Conservation (phyloP, 2,329 filamentous ascomycete species). For the Phymatotrichopsis omnivora region DNA sequence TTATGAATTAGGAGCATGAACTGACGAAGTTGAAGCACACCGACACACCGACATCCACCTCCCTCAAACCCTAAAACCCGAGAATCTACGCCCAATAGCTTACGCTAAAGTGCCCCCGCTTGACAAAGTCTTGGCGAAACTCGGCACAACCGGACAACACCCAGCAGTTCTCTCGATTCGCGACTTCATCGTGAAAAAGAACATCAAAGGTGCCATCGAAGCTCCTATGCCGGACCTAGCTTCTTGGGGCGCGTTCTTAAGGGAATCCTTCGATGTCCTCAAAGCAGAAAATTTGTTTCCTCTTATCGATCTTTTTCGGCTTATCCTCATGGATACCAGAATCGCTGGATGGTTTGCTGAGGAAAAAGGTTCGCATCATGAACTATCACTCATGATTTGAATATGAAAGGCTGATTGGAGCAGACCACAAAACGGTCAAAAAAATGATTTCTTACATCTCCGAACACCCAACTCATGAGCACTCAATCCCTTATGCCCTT, state of each 20-base stretch:
- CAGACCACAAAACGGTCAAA: slow-evolving; percentile 50
- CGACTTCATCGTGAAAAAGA: slow-evolving; percentile 57
- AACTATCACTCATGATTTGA: slow-evolving; percentile 9
- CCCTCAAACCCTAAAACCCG: slow-evolving; percentile 56
- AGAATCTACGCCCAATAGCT: slow-evolving; percentile 52
- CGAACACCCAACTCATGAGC: slow-evolving; percentile 23
- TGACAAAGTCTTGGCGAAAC: slow-evolving; percentile 68
- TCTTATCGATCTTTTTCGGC: slow-evolving; percentile 72
- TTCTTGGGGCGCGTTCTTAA: slow-evolving; percentile 53
- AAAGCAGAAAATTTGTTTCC: slow-evolving; percentile 62
- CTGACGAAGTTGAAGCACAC: too few relatives aligned
- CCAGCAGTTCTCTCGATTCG: slow-evolving; percentile 54
- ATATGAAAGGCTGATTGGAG: slow-evolving; percentile 2
- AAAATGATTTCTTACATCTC: slow-evolving; percentile 48
- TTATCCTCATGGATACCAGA: slow-evolving; percentile 64
- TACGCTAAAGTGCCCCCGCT: slow-evolving; percentile 74
- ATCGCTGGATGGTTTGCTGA: slow-evolving; percentile 75
- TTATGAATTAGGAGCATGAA: not conserved
- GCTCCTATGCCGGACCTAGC: slow-evolving; percentile 61
- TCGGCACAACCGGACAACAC: slow-evolving; percentile 53
- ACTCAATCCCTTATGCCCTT: slow-evolving; percentile 57
- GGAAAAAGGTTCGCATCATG: slow-evolving; percentile 41
- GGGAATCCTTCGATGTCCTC: slow-evolving; percentile 45
- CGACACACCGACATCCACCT: slow-evolving; percentile 62
- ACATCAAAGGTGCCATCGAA: slow-evolving; percentile 50